Evolutionary conservation across 441 rosid species (phyloP).

Genomic region (Macaranga tanarius): DNA sequence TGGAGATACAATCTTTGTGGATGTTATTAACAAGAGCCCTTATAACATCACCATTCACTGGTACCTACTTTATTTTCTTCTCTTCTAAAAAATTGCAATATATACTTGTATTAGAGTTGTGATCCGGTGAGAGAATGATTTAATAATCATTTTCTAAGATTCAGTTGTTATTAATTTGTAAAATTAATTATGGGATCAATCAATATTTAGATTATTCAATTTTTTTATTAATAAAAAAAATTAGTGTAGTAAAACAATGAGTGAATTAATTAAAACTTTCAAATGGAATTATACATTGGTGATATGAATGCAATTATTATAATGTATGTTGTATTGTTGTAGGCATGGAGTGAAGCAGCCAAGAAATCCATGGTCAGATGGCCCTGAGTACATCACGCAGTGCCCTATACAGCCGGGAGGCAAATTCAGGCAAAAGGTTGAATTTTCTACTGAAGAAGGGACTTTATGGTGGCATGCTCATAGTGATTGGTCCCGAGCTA

Average conservation of each 20-base stretch:
- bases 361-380: constrained; percentile 67
- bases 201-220: too few species aligned
- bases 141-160: too few species aligned
- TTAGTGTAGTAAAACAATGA: too few species aligned
- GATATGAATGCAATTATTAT: too few species aligned
- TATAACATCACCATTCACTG: constrained; percentile 59
- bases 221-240: too few species aligned
- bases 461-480: constrained; percentile 83
- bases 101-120: too few species aligned
- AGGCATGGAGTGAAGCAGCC: constrained; percentile 79
- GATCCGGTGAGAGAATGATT: too few species aligned
- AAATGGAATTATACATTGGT: too few species aligned
- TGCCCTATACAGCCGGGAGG: constrained; percentile 57
- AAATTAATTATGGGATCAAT: too few species aligned
- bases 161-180: too few species aligned
- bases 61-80: constrained; percentile 26
- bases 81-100: too few species aligned
- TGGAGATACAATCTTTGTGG: constrained; percentile 48
- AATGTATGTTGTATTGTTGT: not conserved
- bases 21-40: constrained; percentile 42
- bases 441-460: constrained; percentile 50
- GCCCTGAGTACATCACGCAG: constrained; percentile 58
- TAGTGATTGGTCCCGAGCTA: constrained; percentile 56
- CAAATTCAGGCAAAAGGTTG: constrained; percentile 41
- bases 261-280: too few species aligned